phyloP scores from a whole-genome alignment of 2,329 filamentous ascomycete species.

The Blastomyces parvus region DNA sequence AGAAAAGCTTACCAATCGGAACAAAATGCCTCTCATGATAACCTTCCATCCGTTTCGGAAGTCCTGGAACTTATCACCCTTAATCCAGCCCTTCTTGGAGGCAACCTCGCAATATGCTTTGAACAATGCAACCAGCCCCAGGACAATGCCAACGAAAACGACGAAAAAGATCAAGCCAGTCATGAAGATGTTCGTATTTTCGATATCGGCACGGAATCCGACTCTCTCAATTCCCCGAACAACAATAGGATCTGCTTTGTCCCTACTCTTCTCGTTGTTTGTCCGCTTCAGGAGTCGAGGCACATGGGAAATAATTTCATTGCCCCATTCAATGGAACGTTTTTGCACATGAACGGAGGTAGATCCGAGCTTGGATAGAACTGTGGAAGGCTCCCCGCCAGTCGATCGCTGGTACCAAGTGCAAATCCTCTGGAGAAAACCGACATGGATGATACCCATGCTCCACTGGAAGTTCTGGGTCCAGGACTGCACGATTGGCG shows the following conservation, averaged over 20 bases:
- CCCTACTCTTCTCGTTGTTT: slow-evolving; percentile 40
- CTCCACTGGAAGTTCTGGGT: slow-evolving; percentile 98
- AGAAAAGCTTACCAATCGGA: slow-evolving; percentile 58
- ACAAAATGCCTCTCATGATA: slow-evolving; percentile 86
- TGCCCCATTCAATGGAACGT: slow-evolving; percentile 41
- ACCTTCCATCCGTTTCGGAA: slow-evolving; percentile 93
- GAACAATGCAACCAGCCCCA: slow-evolving; percentile 64
- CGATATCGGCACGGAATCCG: slow-evolving; percentile 74
- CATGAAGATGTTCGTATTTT: slow-evolving; percentile 86
- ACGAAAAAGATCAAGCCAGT: slow-evolving; percentile 85
- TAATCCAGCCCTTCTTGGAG: slow-evolving; percentile 66
- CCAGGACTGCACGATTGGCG: slow-evolving; percentile 84
- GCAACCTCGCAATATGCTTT: slow-evolving; percentile 71
- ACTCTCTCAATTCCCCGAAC: slow-evolving; percentile 83
- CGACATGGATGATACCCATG: slow-evolving; percentile 84
- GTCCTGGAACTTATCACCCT: slow-evolving; percentile 76
- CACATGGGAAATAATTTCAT: slow-evolving; percentile 23
- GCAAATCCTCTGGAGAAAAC: slow-evolving; percentile 79
- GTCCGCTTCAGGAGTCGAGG: slow-evolving; percentile 46
- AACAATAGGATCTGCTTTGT: slow-evolving; percentile 38
- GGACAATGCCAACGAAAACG: slow-evolving; percentile 67
- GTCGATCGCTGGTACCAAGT: slow-evolving; percentile 96
- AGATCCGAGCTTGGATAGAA: slow-evolving; percentile 63
- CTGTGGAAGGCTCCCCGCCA: slow-evolving; percentile 69
- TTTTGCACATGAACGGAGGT: slow-evolving; percentile 80